Conservation (phyloP, 192 early-diverging fungal species). For the Linnemannia schmuckeri region DNA sequence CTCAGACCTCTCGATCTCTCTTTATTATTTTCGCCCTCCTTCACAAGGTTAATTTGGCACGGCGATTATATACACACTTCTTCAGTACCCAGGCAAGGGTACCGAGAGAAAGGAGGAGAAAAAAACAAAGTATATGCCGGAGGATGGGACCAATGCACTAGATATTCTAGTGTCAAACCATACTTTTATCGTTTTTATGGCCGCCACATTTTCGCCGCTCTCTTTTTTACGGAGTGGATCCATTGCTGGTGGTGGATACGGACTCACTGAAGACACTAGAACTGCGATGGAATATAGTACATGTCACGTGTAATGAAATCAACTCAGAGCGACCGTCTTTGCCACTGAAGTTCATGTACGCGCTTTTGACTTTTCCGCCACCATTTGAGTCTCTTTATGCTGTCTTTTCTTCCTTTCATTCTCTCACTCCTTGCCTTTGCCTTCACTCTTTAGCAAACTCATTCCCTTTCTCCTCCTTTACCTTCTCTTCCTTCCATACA, state of each 20-base stretch:
- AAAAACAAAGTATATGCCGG: not conserved
- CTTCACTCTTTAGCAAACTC: not conserved
- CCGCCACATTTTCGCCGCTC: not conserved
- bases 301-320: not conserved
- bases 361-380: constrained; percentile 1
- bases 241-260: not conserved
- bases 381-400: too few species aligned
- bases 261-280: not conserved
- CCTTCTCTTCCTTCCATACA: not conserved
- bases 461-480: not conserved
- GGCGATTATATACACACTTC: too few species aligned
- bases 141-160: not conserved
- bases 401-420: not conserved
- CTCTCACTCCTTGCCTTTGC: not conserved
- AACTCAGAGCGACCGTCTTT: not conserved
- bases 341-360: not conserved
- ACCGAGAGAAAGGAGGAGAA: not conserved
- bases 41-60: too few species aligned
- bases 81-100: not conserved
- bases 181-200: not conserved
- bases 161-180: not conserved
- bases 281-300: not conserved
- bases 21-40: too few species aligned
- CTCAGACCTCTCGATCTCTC: too few species aligned
- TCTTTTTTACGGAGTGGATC: not conserved